Conservation (phyloP, 2,329 filamentous ascomycete genomes). For the Remersonia thermophila region DNA sequence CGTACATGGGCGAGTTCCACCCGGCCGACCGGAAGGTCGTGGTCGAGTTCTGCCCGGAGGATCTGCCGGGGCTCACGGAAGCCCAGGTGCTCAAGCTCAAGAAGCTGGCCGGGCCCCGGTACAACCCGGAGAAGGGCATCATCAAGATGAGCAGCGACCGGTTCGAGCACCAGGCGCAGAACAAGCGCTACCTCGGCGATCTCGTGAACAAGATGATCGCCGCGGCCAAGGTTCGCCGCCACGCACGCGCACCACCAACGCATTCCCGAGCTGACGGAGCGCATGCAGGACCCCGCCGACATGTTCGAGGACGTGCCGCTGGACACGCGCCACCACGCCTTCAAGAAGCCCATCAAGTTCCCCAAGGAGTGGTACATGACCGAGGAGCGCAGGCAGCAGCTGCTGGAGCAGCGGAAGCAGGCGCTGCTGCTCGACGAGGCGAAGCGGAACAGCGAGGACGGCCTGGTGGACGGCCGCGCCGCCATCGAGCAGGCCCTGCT, state of each 20-base stretch:
- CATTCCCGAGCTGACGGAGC: constrained; percentile 6
- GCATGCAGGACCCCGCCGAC: constrained; percentile 52
- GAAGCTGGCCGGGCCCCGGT: constrained; percentile 75
- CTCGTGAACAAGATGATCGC: constrained; percentile 59
- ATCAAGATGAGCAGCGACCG: constrained; percentile 86
- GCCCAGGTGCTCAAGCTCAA: constrained; percentile 67
- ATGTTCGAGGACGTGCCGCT: constrained; percentile 82
- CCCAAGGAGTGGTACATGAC: constrained; percentile 77
- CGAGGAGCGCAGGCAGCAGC: constrained; percentile 48
- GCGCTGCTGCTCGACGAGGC: constrained; percentile 40
- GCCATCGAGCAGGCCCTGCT: constrained; percentile 31
- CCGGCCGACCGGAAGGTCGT: constrained; percentile 90
- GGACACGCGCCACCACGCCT: constrained; percentile 73
- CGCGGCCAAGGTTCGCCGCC: constrained; percentile 50
- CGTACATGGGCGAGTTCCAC: constrained; percentile 88
- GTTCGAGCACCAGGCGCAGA: constrained; percentile 81
- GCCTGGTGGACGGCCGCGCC: constrained; percentile 45
- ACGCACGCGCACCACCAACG: background rate
- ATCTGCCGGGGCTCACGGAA: constrained; percentile 52
- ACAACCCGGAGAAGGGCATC: constrained; percentile 70
- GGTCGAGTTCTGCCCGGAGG: constrained; percentile 68
- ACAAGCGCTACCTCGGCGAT: constrained; percentile 88
- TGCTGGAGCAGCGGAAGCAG: constrained; percentile 48
- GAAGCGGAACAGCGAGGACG: constrained; percentile 39
- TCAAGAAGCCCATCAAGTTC: constrained; percentile 56